Conservation (phyloP, 768 basidiomycete species). For the Suillus variegatus region DNA sequence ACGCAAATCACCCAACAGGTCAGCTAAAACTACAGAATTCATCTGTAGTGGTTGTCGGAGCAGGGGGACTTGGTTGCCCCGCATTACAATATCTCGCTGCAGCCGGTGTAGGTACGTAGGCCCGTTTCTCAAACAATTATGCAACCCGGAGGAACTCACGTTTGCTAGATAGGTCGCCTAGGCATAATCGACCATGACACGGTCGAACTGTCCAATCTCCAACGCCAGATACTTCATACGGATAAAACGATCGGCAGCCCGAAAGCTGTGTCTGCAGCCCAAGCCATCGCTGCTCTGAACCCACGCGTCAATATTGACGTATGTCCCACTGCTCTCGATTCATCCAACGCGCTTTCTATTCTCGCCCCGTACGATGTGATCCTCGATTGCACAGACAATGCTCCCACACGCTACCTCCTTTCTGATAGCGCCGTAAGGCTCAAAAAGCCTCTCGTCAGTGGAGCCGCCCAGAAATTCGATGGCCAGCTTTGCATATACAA, state of each 20-base stretch:
- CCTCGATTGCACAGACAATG: conserved; percentile 94
- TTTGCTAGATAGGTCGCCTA: conserved; percentile 59
- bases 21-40: conserved; percentile 80
- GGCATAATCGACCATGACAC: conserved; percentile 88
- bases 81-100: conserved; percentile 93
- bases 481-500: conserved; percentile 83
- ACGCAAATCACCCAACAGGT: conserved; percentile 45
- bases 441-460: conserved; percentile 83
- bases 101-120: conserved; percentile 79
- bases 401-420: conserved; percentile 88
- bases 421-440: conserved; percentile 82
- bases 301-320: conserved; percentile 66
- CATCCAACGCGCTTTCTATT: conserved; percentile 65
- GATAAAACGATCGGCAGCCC: conserved; percentile 67
- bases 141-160: conserved; percentile 4
- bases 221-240: conserved; percentile 90
- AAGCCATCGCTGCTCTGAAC: conserved; percentile 48
- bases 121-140: background rate
- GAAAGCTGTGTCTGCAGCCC: conserved; percentile 83
- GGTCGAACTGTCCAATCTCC: conserved; percentile 88
- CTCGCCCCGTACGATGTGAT: conserved; percentile 71
- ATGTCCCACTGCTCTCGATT: conserved; percentile 55
- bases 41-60: conserved; percentile 86
- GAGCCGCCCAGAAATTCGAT: conserved; percentile 86
- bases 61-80: conserved; percentile 95